Evolutionary conservation across 257 asterid genomes (phyloP).

Genomic region (Nicotiana benthamiana): DNA sequence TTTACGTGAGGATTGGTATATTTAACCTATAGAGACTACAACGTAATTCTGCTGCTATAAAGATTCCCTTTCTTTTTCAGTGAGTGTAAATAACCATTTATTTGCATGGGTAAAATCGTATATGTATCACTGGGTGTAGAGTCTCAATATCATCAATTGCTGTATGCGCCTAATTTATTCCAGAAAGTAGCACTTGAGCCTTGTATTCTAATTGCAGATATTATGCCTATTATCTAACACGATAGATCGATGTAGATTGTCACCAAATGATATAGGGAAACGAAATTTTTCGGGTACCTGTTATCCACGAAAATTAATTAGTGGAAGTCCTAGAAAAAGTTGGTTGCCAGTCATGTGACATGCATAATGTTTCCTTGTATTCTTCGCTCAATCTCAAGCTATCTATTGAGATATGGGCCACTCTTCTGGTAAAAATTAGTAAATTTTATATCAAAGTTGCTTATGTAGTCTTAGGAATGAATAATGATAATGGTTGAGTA

Average conservation of each 20-base stretch:
- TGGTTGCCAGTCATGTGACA: not conserved
- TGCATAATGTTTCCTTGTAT: not conserved
- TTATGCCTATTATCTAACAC: not conserved
- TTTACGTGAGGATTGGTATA: too few relatives aligned
- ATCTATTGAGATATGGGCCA: not conserved
- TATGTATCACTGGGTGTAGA: too few relatives aligned
- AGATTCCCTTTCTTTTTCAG: too few relatives aligned
- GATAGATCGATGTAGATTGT: too few relatives aligned
- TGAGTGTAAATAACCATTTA: not conserved
- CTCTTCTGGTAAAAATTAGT: too few relatives aligned
- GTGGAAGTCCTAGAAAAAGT: not conserved
- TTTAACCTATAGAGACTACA: too few relatives aligned
- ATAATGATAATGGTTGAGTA: not conserved
- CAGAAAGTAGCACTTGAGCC: not conserved
- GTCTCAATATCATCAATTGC: too few relatives aligned
- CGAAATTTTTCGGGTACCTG: not conserved
- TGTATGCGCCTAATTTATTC: not conserved
- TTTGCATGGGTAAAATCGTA: too few relatives aligned
- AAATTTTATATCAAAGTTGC: too few relatives aligned
- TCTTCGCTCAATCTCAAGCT: not conserved
- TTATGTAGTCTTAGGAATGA: too few relatives aligned
- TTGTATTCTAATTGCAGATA: not conserved
- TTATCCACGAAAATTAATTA: not conserved
- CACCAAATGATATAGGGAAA: not conserved
- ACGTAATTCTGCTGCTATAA: too few relatives aligned